Conservation (phyloP, 2,329 filamentous ascomycete species). For the Coniochaeta hoffmannii region DNA sequence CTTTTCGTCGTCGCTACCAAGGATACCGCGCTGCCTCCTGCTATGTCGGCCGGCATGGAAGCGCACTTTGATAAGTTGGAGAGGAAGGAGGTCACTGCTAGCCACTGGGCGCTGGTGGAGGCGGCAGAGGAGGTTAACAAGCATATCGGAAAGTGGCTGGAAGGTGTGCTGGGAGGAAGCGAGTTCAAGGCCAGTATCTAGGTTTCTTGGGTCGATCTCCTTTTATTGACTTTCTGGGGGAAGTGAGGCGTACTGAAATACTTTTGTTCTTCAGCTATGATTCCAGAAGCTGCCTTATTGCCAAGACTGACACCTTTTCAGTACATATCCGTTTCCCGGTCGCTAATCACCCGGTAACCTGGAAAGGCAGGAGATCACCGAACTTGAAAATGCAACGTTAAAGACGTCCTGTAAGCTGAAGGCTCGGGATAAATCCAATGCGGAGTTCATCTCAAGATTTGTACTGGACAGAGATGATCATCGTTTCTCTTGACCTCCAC, state of each 20-base stretch:
- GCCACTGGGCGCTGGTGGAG: constrained; percentile 82
- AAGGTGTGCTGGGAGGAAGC: constrained; percentile 31
- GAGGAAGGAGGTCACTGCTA: constrained; percentile 55
- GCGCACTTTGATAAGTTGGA: constrained; percentile 57
- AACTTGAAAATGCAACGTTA: neutral
- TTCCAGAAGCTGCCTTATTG: too few species aligned
- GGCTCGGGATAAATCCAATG: neutral
- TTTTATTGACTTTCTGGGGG: too few species aligned
- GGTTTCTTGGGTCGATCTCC: too few species aligned
- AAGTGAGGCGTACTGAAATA: too few species aligned
- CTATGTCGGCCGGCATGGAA: constrained; percentile 67
- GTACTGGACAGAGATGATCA: neutral
- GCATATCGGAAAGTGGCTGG: constrained; percentile 61
- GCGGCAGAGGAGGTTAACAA: constrained; percentile 62
- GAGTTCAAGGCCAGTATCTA: neutral
- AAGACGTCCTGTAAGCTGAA: neutral
- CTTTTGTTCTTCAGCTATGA: too few species aligned
- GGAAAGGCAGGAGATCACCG: neutral
- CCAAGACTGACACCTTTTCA: neutral
- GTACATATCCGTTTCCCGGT: neutral
- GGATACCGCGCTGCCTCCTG: constrained; percentile 66
- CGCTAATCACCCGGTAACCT: neutral
- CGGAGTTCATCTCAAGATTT: neutral
- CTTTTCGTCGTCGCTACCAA: constrained; percentile 67
- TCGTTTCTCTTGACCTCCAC: neutral